These are phyloP conservation scores for carrot (Daucus carota) DNA, from an alignment of 129 eudicot species.

Conservation along the genomic window DH1_v3.0 NC_030385.2:32622001-32622500, in stretches of 20 bases:
- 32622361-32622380: slow-evolving; percentile 2
- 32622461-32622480: not conserved
- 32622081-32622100: slow-evolving; percentile 48
- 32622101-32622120: slow-evolving; percentile 31
- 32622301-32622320: not conserved
- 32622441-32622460: not conserved
- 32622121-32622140: slow-evolving; percentile 60
- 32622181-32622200: slow-evolving; percentile 79
- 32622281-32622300: not conserved
- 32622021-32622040: slow-evolving; percentile 40
- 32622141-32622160: slow-evolving; percentile 94
- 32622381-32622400: not conserved
- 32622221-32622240: not conserved
- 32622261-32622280: no score
- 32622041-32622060: slow-evolving; percentile 23
- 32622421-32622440: not conserved
- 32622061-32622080: slow-evolving; percentile 29
- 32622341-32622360: not conserved
- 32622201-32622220: no score
- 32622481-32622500: not conserved
- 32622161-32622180: slow-evolving; percentile 78
- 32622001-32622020: slow-evolving; percentile 51
- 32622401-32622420: slow-evolving; percentile 19
- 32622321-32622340: not conserved
- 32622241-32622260: not conserved